Conservation (phyloP, 75 land plant genomes). For the Selaginella tamariscina region DNA sequence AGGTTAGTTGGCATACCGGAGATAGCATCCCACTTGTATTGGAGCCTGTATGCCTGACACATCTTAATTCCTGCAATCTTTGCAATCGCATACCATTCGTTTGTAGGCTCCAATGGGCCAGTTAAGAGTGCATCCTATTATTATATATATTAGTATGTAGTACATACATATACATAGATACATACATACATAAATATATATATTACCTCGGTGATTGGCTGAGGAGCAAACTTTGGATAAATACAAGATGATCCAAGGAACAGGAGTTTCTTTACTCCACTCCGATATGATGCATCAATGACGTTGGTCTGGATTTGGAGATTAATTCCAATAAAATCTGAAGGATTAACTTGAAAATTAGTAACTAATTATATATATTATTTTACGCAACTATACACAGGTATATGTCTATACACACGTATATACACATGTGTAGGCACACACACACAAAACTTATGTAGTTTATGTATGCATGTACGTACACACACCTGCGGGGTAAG, state of each 20-base stretch:
- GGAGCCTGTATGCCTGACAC: slow-evolving; percentile 85
- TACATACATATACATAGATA: too few relatives aligned
- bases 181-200: too few relatives aligned
- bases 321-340: slow-evolving; percentile 86
- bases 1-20: slow-evolving; percentile 96
- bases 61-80: slow-evolving; percentile 96
- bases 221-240: slow-evolving; percentile 91
- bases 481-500: too few relatives aligned
- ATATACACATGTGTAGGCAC: too few relatives aligned
- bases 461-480: too few relatives aligned
- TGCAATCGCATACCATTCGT: slow-evolving; percentile 95
- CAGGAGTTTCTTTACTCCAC: slow-evolving; percentile 64
- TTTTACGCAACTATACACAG: too few relatives aligned
- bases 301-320: slow-evolving; percentile 94
- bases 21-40: slow-evolving; percentile 71
- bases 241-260: slow-evolving; percentile 97
- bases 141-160: too few relatives aligned
- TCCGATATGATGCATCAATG: slow-evolving; percentile 59
- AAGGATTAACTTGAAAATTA: too few relatives aligned
- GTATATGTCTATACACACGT: too few relatives aligned
- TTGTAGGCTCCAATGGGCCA: slow-evolving; percentile 84
- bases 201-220: slow-evolving; percentile 86
- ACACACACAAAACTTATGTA: too few relatives aligned
- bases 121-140: slow-evolving; percentile 63
- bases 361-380: too few relatives aligned